phyloP scores from a whole-genome alignment of 345 rosid species.

The Iberis pinnata region DNA sequence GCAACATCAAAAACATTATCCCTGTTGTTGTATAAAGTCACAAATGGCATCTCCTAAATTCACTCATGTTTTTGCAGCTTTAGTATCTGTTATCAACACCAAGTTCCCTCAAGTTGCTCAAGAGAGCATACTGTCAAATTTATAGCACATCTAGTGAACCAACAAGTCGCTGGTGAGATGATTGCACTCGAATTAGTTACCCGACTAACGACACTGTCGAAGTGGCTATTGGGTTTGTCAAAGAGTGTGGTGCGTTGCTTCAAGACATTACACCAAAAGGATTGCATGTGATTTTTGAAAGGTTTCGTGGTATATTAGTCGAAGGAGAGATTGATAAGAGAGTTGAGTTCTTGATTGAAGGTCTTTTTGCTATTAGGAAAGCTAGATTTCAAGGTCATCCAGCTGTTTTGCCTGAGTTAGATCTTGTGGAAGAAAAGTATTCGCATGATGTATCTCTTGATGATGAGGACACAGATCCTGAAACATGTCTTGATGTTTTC shows the following conservation, averaged over 20 bases:
- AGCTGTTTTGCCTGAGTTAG: conserved; percentile 88
- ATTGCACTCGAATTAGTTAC: conserved; percentile 69
- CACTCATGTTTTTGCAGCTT: conserved; percentile 84
- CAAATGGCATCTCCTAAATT: conserved; percentile 95
- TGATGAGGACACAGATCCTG: conserved; percentile 62
- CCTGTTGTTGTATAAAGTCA: conserved; percentile 88
- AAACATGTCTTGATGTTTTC: conserved; percentile 69
- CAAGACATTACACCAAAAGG: conserved; percentile 90
- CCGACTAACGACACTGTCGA: conserved; percentile 95
- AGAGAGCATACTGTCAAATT: conserved; percentile 95
- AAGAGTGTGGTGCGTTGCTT: conserved; percentile 85
- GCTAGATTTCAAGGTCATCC: conserved; percentile 96
- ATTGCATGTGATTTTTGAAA: conserved; percentile 79
- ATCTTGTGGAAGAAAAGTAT: conserved; percentile 87
- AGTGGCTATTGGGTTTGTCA: conserved; percentile 89
- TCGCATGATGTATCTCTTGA: conserved; percentile 84
- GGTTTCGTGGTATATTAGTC: conserved; percentile 89
- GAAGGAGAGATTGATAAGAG: conserved; percentile 97
- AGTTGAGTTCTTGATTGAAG: conserved; percentile 87
- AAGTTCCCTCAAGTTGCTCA: conserved; percentile 91
- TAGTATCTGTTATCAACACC: conserved; percentile 75
- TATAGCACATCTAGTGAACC: conserved; percentile 89
- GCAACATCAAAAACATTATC: conserved; percentile 75
- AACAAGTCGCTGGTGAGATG: conserved; percentile 84
- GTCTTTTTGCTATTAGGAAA: conserved; percentile 70